phyloP scores from a whole-genome alignment of 106 monocot genomes.

The Amphibolis antarctica region DNA sequence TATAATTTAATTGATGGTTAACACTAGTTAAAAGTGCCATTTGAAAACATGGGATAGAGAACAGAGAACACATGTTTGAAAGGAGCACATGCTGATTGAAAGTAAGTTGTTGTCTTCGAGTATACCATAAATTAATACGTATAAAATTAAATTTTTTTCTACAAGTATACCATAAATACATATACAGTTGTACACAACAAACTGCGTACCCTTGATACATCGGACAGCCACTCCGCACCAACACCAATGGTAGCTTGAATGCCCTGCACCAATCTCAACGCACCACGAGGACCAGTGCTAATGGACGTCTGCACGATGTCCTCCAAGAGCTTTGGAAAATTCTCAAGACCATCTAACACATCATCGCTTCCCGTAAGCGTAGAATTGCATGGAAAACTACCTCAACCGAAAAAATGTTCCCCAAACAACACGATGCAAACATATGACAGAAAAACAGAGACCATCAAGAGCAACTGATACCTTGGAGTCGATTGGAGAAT shows the following conservation, averaged over 20 bases:
- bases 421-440: background rate
- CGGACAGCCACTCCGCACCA: constrained; percentile 86
- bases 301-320: constrained; percentile 83
- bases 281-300: constrained; percentile 83
- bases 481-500: constrained; percentile 53
- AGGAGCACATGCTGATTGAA: too few relatives aligned
- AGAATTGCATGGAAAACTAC: too few relatives aligned
- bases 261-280: constrained; percentile 69
- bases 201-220: constrained; percentile 55
- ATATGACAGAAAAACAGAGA: background rate
- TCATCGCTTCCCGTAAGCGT: too few relatives aligned
- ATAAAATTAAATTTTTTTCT: background rate
- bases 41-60: too few relatives aligned
- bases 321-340: constrained; percentile 80
- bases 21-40: background rate
- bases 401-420: background rate
- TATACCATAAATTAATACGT: background rate
- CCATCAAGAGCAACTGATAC: constrained; percentile 12
- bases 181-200: background rate
- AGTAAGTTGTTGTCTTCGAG: background rate
- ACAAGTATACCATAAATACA: background rate
- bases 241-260: constrained; percentile 86
- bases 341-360: constrained; percentile 44
- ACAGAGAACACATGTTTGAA: too few relatives aligned
- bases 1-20: background rate